Base-by-base conservation (phyloP, 139 green algal genomes). In the Pedinophyceae sp. region DNA sequence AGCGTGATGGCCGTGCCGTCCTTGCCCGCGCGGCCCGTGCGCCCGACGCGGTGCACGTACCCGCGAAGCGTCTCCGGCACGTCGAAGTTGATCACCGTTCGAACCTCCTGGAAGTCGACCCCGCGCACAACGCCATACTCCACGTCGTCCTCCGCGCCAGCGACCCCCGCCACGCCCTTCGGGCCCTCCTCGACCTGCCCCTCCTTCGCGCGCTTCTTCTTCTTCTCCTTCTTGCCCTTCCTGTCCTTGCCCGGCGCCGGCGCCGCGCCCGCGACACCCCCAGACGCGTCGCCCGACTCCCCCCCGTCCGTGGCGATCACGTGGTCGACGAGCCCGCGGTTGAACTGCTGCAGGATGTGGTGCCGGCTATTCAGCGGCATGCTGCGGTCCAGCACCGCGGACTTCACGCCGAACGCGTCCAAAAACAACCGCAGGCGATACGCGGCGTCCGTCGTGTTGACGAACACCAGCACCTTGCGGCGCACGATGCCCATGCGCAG, bases 101-200 rank as follows among this genome's bases (percentile, higher is more conserved):
- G 48, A 5, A 97, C 89, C 13, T 80, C 83, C 68, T 94, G 90
- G 69, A 97, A 97, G 61, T 97, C 90, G 18, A 97, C 85, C 20
- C 89, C 89, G 0, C 89, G 67, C 4, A 86, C 89, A 1, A 97
- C 90, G 1, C 89, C 90, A 77, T 91, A 97, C 79, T 97, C 88
- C 45, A 76, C 80, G 41, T 85, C 71, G 30, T 85, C 84, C 5
- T 47, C 27, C 18, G 20, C 7, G 30, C 34, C n/a, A n/a, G n/a
- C n/a, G n/a, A n/a, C n/a, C n/a, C n/a, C n/a, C n/a, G n/a, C n/a
- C n/a, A n/a, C n/a, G n/a, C n/a, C n/a, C 51, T 58, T 43, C 24
- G 50, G 17, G 16, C 60, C 61, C 18, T 27, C 46, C 28, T 45
- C 29, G 18, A 17, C 7, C 41, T 54, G 15, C 27, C 52, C 20